Evolutionary conservation across 495 filamentous ascomycete genomes (phyloP).

Genomic region (Opeltia flavorubescens): DNA sequence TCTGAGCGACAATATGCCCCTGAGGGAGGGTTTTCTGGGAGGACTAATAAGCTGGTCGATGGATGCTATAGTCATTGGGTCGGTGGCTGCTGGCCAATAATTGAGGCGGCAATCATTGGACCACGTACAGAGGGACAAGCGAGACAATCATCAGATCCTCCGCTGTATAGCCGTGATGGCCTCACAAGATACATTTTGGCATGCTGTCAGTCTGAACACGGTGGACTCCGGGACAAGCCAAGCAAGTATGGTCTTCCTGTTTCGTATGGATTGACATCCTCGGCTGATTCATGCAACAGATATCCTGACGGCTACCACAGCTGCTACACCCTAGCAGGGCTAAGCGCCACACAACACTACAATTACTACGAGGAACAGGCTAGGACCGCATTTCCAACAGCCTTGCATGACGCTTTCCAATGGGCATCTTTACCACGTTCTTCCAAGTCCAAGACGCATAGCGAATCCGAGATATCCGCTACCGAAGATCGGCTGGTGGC

Average conservation of each 20-base stretch:
- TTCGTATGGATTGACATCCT: not conserved
- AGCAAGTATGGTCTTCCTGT: constrained; percentile 49
- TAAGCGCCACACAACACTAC: constrained; percentile 66
- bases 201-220: constrained; percentile 67
- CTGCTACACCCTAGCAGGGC: constrained; percentile 75
- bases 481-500: constrained; percentile 32
- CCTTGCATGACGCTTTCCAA: constrained; percentile 42
- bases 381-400: constrained; percentile 21
- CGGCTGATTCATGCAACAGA: constrained; percentile 26
- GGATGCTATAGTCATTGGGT: constrained; percentile 98
- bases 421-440: constrained; percentile 44
- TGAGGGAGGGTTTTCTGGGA: constrained; percentile 80
- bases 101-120: constrained; percentile 64
- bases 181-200: constrained; percentile 75
- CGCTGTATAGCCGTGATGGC: constrained; percentile 71
- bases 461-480: constrained; percentile 28
- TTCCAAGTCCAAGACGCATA: constrained; percentile 31
- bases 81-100: constrained; percentile 79
- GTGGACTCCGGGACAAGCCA: constrained; percentile 89
- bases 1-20: constrained; percentile 79
- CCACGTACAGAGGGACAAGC: constrained; percentile 16
- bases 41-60: constrained; percentile 97
- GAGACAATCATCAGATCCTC: constrained; percentile 16
- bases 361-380: constrained; percentile 40
- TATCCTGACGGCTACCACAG: constrained; percentile 80